Conservation (phyloP, 257 asterid species). For the Fraxinus quadrangulata region DNA sequence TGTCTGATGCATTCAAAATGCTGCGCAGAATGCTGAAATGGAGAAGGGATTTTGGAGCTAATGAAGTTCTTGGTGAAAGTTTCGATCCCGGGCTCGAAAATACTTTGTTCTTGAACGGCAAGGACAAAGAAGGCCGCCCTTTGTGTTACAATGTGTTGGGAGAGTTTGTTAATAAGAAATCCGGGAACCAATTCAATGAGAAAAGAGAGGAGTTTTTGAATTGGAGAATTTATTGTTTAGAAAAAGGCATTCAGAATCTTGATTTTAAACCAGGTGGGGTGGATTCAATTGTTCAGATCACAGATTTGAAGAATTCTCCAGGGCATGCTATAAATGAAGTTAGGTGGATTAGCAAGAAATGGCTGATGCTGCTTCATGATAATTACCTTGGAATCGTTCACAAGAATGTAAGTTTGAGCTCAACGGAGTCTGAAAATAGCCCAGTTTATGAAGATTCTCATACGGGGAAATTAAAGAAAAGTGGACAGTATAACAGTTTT, state of each 20-base stretch:
- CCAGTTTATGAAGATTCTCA: neutral
- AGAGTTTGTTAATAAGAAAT: constrained; percentile 34
- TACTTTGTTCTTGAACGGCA: constrained; percentile 54
- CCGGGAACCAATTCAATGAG: constrained; percentile 34
- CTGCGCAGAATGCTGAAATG: constrained; percentile 61
- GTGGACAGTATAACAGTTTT: too few species aligned
- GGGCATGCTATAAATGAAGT: constrained; percentile 51
- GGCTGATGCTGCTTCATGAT: constrained; percentile 49
- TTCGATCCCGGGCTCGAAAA: constrained; percentile 34
- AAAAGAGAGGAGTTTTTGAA: constrained; percentile 45
- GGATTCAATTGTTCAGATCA: constrained; percentile 58
- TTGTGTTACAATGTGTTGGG: constrained; percentile 56
- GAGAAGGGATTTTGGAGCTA: constrained; percentile 51
- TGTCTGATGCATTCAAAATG: constrained; percentile 54
- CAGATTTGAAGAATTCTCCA: constrained; percentile 56
- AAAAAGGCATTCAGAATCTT: constrained; percentile 56
- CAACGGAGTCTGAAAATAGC: too few species aligned
- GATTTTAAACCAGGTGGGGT: constrained; percentile 61
- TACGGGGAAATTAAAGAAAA: too few species aligned
- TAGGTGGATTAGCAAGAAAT: constrained; percentile 49
- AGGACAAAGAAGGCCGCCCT: constrained; percentile 64
- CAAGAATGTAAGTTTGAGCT: constrained; percentile 54
- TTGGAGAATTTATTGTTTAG: constrained; percentile 71
- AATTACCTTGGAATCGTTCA: constrained; percentile 71
- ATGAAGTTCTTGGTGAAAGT: constrained; percentile 35